Evolutionary conservation across 129 eudicot species (phyloP).

Genomic region (Pseudognaphalium luteoalbum): DNA sequence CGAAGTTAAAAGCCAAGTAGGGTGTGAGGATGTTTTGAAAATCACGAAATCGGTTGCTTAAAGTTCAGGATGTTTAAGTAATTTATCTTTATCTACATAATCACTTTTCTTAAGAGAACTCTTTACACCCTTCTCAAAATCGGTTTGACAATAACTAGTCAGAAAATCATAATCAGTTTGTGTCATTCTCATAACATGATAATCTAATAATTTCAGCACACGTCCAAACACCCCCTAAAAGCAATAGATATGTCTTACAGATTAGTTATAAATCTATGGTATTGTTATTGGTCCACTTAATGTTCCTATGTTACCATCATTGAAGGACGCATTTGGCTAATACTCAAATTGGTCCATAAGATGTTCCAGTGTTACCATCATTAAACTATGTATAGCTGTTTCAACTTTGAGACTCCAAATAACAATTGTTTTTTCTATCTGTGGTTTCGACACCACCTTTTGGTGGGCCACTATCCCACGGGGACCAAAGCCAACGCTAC

Average conservation of each 20-base stretch:
- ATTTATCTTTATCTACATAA: background rate
- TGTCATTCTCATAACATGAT: background rate
- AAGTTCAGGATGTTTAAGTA: background rate
- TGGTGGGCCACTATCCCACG: too few relatives aligned
- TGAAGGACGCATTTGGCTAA: too few relatives aligned
- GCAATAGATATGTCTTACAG: background rate
- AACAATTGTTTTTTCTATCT: too few relatives aligned
- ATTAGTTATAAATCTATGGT: too few relatives aligned
- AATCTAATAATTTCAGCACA: background rate
- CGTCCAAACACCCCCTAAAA: too few relatives aligned
- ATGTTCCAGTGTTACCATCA: too few relatives aligned
- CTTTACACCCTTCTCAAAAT: background rate
- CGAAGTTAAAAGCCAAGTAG: slow-evolving; percentile 16
- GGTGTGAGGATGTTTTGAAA: background rate
- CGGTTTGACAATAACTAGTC: background rate
- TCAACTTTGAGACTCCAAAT: too few relatives aligned
- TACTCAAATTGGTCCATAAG: too few relatives aligned
- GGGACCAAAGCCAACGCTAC: too few relatives aligned
- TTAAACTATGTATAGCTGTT: background rate
- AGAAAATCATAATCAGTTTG: background rate
- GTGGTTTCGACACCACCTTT: too few relatives aligned
- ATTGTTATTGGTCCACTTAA: too few relatives aligned
- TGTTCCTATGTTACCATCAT: too few relatives aligned
- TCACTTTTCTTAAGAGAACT: slow-evolving; percentile 1
- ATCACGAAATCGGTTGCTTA: slow-evolving; percentile 1